Conservation (phyloP, 2,329 filamentous ascomycete species). For the Scedosporium boydii region DNA sequence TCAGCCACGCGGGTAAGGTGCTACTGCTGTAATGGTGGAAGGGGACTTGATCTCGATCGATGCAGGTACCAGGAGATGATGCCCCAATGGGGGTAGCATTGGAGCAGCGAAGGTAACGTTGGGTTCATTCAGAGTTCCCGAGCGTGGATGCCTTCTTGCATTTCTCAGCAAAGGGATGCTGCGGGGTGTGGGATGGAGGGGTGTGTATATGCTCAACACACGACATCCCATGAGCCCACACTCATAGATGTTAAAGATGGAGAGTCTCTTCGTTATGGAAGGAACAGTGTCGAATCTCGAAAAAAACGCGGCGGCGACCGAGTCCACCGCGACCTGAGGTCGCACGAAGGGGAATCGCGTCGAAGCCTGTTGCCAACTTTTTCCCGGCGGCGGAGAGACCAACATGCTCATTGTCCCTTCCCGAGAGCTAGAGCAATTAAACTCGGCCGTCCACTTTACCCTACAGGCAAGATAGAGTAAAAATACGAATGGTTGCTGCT, state of each 20-base stretch:
- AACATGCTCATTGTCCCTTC: not conserved
- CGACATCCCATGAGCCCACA: not conserved
- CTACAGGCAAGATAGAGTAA: not conserved
- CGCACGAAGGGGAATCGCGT: too few species aligned
- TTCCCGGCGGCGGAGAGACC: not conserved
- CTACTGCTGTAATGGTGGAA: not conserved
- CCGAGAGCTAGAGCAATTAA: not conserved
- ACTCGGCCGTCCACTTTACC: slow-evolving; percentile 2
- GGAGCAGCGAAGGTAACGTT: not conserved
- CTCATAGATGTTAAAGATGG: not conserved
- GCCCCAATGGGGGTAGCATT: not conserved
- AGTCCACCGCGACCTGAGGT: not conserved
- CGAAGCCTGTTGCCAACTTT: too few species aligned
- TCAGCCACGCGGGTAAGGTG: not conserved
- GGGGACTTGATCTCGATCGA: not conserved
- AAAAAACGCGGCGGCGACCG: not conserved
- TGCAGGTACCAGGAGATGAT: slow-evolving; percentile 4
- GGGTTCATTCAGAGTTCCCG: not conserved
- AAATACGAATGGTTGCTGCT: not conserved
- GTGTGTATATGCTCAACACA: not conserved
- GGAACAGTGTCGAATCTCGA: not conserved
- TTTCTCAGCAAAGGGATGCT: not conserved
- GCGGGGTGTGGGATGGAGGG: not conserved
- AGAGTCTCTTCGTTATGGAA: not conserved
- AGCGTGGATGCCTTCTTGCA: not conserved